These are phyloP conservation scores for Solanum piurae DNA, from an alignment of 257 asterid genomes.

Conservation along the genomic window DNA sequence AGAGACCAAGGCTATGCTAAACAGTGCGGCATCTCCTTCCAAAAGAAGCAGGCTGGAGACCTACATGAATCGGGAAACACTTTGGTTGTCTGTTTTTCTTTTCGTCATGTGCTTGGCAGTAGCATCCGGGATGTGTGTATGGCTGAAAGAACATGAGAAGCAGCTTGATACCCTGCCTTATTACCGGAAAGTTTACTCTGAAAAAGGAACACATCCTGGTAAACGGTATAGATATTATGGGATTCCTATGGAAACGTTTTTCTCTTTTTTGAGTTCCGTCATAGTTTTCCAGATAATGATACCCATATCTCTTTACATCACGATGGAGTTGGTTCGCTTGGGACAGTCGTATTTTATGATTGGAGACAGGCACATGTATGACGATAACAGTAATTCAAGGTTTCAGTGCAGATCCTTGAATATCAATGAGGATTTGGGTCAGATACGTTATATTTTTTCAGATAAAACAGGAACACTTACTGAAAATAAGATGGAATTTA, in stretches of 20 bases:
- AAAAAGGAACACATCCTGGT: conserved; percentile 40
- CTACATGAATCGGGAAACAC: conserved; percentile 91
- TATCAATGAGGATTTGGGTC: conserved; percentile 98
- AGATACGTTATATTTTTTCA: conserved; percentile 78
- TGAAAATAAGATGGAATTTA: conserved; percentile 97
- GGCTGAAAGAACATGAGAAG: conserved; percentile 57
- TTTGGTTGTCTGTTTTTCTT: conserved; percentile 88
- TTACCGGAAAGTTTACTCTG: conserved; percentile 64
- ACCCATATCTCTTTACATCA: conserved; percentile 93
- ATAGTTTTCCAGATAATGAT: conserved; percentile 99
- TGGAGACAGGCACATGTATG: conserved; percentile 85
- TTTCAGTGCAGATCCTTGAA: conserved; percentile 98
- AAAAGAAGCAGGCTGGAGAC: conserved; percentile 94
- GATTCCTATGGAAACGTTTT: conserved; percentile 85
- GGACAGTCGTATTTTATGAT: conserved; percentile 99
- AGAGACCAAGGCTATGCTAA: conserved; percentile 95
- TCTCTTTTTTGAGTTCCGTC: conserved; percentile 87
- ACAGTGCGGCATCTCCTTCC: conserved; percentile 84
- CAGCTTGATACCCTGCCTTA: conserved; percentile 83
- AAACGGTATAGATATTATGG: conserved; percentile 68
- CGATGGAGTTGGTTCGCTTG: conserved; percentile 97
- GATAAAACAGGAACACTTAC: conserved; percentile 97
- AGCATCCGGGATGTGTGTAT: conserved; percentile 79
- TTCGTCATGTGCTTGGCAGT: conserved; percentile 79
- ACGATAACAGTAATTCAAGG: conserved; percentile 57